These are phyloP conservation scores for Heterobasidion occidentale DNA, from an alignment of 1,284 basidiomycete genomes.

Conservation along the genomic window DNA sequence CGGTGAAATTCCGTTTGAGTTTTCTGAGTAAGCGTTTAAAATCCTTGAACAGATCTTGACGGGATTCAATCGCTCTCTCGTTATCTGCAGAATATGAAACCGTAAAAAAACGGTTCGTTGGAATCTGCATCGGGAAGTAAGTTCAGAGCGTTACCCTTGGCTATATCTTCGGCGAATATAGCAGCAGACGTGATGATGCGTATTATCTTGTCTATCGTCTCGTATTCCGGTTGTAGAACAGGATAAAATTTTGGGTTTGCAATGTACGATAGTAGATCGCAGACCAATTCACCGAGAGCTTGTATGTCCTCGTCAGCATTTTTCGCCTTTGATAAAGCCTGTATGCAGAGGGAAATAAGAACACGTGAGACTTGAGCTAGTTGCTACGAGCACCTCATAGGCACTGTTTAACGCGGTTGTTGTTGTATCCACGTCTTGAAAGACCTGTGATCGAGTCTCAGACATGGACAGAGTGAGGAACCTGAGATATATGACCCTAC, in stretches of 20 bases:
- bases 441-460: not conserved
- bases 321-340: not conserved
- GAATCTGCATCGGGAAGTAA: not conserved
- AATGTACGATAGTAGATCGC: conserved; percentile 3
- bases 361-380: not conserved
- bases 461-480: no score
- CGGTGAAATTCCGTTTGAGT: conserved; percentile 5
- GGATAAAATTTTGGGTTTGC: not conserved
- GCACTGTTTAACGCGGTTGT: not conserved
- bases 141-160: not conserved
- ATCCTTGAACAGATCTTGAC: not conserved
- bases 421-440: not conserved
- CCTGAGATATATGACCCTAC: no score
- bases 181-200: not conserved
- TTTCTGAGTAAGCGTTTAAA: conserved; percentile 1
- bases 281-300: conserved; percentile 2
- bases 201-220: not conserved
- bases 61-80: not conserved
- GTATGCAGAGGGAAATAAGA: not conserved
- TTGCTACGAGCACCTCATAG: not conserved
- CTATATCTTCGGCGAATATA: not conserved
- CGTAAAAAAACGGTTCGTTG: not conserved
- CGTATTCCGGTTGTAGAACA: not conserved
- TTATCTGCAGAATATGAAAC: not conserved
- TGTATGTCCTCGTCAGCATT: conserved; percentile 2